Conservation (phyloP, 352 stramenopile species). For the Phytophthora melonis region DNA sequence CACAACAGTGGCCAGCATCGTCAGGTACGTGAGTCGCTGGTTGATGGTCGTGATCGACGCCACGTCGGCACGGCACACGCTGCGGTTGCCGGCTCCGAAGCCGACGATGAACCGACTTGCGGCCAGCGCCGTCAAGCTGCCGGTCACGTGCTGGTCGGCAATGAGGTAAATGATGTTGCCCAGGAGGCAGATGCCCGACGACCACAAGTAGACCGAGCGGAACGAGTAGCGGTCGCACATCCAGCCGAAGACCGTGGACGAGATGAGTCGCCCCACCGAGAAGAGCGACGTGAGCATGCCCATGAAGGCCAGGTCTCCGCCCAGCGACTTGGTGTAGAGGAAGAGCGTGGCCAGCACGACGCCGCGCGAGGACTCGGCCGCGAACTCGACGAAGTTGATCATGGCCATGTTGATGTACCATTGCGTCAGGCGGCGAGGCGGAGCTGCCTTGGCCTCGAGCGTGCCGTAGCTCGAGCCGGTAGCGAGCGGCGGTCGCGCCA, state of each 20-base stretch:
- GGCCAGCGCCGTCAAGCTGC: constrained; percentile 59
- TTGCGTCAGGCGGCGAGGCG: constrained; percentile 41
- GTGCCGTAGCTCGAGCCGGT: constrained; percentile 31
- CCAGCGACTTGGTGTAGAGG: constrained; percentile 81
- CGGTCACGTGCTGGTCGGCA: constrained; percentile 64
- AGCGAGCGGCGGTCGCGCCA: not conserved
- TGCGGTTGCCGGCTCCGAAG: constrained; percentile 78
- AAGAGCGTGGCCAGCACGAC: constrained; percentile 83
- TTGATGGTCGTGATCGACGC: constrained; percentile 72
- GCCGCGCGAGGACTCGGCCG: constrained; percentile 73
- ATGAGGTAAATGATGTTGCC: constrained; percentile 78
- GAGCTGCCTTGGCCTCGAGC: constrained; percentile 20
- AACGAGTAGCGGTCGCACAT: constrained; percentile 84
- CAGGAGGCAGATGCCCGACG: constrained; percentile 65
- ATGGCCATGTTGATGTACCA: constrained; percentile 80
- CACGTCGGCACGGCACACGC: constrained; percentile 74
- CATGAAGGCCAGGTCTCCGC: constrained; percentile 76
- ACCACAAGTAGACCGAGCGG: constrained; percentile 78
- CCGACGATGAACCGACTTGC: constrained; percentile 74
- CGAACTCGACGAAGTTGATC: constrained; percentile 86
- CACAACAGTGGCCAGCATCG: constrained; percentile 73
- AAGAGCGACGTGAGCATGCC: constrained; percentile 79
- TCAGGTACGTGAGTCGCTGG: constrained; percentile 76
- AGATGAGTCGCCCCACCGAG: constrained; percentile 75
- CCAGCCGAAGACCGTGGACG: constrained; percentile 79